phyloP scores from a whole-genome alignment of 768 basidiomycete species.

The Podaxis pistillaris region DNA sequence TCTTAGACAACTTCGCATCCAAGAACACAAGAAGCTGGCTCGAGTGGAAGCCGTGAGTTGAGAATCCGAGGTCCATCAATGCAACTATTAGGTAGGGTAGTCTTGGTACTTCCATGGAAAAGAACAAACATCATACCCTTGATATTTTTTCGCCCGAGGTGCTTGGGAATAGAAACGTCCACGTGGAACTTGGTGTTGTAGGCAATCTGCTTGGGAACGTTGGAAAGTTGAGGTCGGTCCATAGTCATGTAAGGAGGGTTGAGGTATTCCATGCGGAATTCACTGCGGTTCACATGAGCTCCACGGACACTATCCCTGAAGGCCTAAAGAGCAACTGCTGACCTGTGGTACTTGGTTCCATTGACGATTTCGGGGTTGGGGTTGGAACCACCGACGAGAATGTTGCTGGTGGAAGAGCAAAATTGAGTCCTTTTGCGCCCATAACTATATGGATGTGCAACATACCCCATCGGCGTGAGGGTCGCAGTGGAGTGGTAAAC shows the following conservation, averaged over 20 bases:
- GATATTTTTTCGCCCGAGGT: conserved; percentile 25
- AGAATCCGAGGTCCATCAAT: conserved; percentile 42
- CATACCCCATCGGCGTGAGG: conserved; percentile 53
- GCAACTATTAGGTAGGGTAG: conserved; percentile 25
- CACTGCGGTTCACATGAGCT: conserved; percentile 18
- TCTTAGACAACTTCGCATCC: conserved; percentile 28
- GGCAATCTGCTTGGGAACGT: conserved; percentile 33
- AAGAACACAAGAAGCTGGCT: conserved; percentile 38
- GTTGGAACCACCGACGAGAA: conserved; percentile 42
- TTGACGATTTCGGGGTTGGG: conserved; percentile 35
- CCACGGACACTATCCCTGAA: background rate
- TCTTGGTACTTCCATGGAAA: background rate
- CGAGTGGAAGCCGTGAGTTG: conserved; percentile 40
- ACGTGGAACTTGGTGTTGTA: conserved; percentile 37
- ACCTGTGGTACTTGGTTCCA: conserved; percentile 27
- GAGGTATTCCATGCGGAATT: conserved; percentile 42
- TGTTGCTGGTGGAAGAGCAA: conserved; percentile 20
- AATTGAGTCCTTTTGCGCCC: background rate
- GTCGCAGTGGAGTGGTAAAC: conserved; percentile 64
- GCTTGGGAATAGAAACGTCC: conserved; percentile 29
- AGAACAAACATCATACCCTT: conserved; percentile 24
- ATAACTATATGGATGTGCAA: conserved; percentile 9
- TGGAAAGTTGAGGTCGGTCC: conserved; percentile 31
- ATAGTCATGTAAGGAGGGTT: conserved; percentile 41
- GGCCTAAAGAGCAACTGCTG: background rate